Percentiles rank a stretch among this genome's conserved stretches.
Evolutionary conservation across 2,329 filamentous ascomycete genomes (phyloP).

Genomic region (Setomelanomma holmii): DNA sequence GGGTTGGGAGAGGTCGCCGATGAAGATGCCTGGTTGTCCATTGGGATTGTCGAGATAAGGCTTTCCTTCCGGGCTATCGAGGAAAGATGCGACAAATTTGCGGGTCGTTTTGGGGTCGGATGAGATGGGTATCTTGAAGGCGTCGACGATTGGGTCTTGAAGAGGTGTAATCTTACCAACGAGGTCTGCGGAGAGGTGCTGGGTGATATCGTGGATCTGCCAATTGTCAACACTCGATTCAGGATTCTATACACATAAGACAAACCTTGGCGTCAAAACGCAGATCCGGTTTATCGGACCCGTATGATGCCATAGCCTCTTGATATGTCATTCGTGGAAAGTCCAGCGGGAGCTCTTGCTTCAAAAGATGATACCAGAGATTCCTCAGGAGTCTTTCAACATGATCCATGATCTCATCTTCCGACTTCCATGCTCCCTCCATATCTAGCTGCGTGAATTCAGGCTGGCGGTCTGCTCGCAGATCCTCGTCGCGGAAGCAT

Average conservation of each 20-base stretch:
- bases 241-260: conserved; percentile 1
- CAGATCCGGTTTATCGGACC: conserved; percentile 91
- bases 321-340: conserved; percentile 74
- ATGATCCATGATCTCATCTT: conserved; percentile 70
- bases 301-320: conserved; percentile 79
- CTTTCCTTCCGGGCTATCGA: conserved; percentile 68
- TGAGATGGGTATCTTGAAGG: conserved; percentile 70
- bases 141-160: conserved; percentile 74
- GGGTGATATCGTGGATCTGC: conserved; percentile 71
- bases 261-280: conserved; percentile 72
- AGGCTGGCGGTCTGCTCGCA: conserved; percentile 89
- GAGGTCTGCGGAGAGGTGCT: conserved; percentile 69
- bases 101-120: conserved; percentile 62
- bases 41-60: conserved; percentile 72
- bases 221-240: conserved; percentile 26
- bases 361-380: conserved; percentile 62
- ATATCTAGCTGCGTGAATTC: conserved; percentile 97
- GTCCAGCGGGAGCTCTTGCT: conserved; percentile 50
- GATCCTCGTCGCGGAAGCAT: conserved; percentile 95
- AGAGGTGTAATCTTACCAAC: conserved; percentile 77
- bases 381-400: conserved; percentile 62
- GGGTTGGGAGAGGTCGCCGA: conserved; percentile 76
- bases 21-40: conserved; percentile 80
- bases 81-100: conserved; percentile 71
- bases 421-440: conserved; percentile 86